Evolutionary conservation across 2,329 filamentous ascomycete genomes (phyloP).

Genomic region (Aspergillus sp.): DNA sequence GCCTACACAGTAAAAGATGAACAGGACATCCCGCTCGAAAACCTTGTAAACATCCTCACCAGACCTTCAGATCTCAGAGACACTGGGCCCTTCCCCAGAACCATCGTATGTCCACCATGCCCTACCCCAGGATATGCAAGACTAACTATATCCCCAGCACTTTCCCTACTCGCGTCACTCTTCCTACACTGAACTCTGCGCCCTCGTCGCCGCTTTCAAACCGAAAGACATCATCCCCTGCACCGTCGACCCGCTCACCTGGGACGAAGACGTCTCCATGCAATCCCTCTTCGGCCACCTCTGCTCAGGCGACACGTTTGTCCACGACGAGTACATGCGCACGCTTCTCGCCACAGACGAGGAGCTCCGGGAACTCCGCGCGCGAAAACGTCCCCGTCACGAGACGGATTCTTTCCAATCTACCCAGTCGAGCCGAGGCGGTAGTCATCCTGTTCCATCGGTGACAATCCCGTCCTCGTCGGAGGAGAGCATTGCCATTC

Average conservation of each 20-base stretch:
- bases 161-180: slow-evolving; percentile 92
- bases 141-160: slow-evolving; percentile 31
- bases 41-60: slow-evolving; percentile 32
- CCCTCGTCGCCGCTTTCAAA: slow-evolving; percentile 65
- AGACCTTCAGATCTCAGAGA: slow-evolving; percentile 16
- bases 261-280: slow-evolving; percentile 66
- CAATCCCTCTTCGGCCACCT: slow-evolving; percentile 67
- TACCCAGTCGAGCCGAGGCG: neutral
- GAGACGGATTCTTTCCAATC: neutral
- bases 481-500: neutral
- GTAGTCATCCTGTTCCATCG: neutral
- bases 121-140: neutral
- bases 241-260: slow-evolving; percentile 64
- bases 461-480: slow-evolving; percentile 1
- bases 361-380: slow-evolving; percentile 13
- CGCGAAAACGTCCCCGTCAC: slow-evolving; percentile 17
- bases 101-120: slow-evolving; percentile 29
- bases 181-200: slow-evolving; percentile 75
- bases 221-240: slow-evolving; percentile 81
- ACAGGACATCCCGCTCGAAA: slow-evolving; percentile 36
- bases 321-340: slow-evolving; percentile 64
- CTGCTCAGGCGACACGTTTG: slow-evolving; percentile 62
- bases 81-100: slow-evolving; percentile 8
- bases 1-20: slow-evolving; percentile 37
- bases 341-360: slow-evolving; percentile 25